Evolutionary conservation across 441 rosid genomes (phyloP).

Genomic region (Euphorbia celastroides): DNA sequence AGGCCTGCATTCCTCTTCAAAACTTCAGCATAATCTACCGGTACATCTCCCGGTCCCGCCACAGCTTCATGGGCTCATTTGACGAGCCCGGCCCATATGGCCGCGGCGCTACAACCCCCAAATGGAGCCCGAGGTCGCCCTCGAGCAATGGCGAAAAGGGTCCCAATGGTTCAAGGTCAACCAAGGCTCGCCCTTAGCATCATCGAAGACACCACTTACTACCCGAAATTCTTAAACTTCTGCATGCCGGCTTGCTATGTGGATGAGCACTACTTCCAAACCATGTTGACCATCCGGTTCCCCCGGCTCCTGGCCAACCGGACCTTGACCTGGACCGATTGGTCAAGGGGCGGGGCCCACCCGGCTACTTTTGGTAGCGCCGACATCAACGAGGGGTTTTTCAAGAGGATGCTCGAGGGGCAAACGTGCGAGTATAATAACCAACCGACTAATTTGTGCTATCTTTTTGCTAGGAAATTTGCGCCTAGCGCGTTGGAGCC

Average conservation of each 20-base stretch:
- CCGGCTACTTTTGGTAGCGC: slow-evolving; percentile 66
- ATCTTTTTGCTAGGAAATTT: slow-evolving; percentile 76
- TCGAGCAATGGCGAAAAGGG: slow-evolving; percentile 88
- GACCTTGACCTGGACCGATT: slow-evolving; percentile 75
- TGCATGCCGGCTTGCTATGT: slow-evolving; percentile 77
- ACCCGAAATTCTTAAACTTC: slow-evolving; percentile 72
- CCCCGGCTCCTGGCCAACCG: slow-evolving; percentile 67
- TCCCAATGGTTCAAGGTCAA: slow-evolving; percentile 89
- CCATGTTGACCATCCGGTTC: slow-evolving; percentile 61
- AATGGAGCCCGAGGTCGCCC: slow-evolving; percentile 62
- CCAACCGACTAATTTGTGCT: slow-evolving; percentile 49
- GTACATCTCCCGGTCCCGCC: slow-evolving; percentile 52
- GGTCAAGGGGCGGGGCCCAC: slow-evolving; percentile 94
- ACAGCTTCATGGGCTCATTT: slow-evolving; percentile 75
- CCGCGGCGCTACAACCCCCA: slow-evolving; percentile 54
- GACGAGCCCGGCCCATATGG: slow-evolving; percentile 77
- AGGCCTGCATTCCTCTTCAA: slow-evolving; percentile 86
- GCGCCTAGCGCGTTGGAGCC: slow-evolving; percentile 72
- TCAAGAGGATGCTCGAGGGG: slow-evolving; percentile 41
- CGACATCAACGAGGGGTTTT: slow-evolving; percentile 49
- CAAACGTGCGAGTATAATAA: slow-evolving; percentile 51
- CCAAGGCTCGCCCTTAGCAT: slow-evolving; percentile 52
- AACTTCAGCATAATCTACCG: slow-evolving; percentile 53
- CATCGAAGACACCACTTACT: slow-evolving; percentile 49
- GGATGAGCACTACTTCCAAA: slow-evolving; percentile 89